A percentile compares a stretch with the other conserved stretches of the same genome.
phyloP scores from a whole-genome alignment of 495 filamentous ascomycete genomes.

The Aspergillus nidulans region DNA sequence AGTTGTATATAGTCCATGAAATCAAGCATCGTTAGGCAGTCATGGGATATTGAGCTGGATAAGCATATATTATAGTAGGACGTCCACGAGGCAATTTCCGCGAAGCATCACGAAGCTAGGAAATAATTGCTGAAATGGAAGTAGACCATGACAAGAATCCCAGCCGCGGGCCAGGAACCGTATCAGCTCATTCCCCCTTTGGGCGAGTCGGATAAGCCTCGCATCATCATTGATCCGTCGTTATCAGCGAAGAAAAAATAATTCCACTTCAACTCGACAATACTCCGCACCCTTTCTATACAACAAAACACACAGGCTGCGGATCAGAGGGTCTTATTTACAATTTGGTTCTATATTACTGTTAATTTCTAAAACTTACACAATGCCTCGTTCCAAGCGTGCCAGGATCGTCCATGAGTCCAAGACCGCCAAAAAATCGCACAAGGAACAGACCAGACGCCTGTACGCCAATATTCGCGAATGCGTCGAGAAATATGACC shows the following conservation, averaged over 20 bases:
- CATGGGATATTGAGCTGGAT: background rate
- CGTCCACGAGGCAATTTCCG: background rate
- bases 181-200: conserved; percentile 35
- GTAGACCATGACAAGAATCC: background rate
- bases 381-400: conserved; percentile 96
- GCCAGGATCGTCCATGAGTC: conserved; percentile 82
- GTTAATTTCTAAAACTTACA: conserved; percentile 24
- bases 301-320: background rate
- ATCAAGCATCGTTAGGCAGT: conserved; percentile 65
- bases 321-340: background rate
- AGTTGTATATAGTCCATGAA: conserved; percentile 98
- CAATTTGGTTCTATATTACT: background rate
- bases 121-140: background rate
- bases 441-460: conserved; percentile 80
- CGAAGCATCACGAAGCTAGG: background rate
- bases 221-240: conserved; percentile 35
- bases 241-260: conserved; percentile 41
- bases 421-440: conserved; percentile 83
- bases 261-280: conserved; percentile 14
- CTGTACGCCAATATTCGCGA: conserved; percentile 86
- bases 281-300: conserved; percentile 16
- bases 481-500: conserved; percentile 76
- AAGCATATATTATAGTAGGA: background rate
- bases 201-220: conserved; percentile 35
- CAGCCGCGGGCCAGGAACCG: background rate